Percentiles rank a stretch among this genome's conserved stretches.
Evolutionary conservation across 2,329 filamentous ascomycete species (phyloP).

Genomic region (Fusarium fujikuroi): DNA sequence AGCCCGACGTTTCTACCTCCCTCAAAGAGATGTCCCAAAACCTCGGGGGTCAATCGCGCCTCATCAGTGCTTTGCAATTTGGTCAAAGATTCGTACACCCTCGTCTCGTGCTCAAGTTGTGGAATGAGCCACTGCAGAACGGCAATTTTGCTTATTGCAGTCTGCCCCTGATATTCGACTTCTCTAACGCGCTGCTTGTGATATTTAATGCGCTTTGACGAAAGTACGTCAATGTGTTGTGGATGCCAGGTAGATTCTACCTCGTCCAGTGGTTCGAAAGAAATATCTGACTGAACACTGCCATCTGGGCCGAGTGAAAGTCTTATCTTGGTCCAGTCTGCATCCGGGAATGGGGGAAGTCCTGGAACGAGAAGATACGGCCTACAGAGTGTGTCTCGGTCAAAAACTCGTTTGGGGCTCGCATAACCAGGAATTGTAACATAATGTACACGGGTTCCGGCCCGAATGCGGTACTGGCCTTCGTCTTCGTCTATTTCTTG

Average conservation of each 20-base stretch:
- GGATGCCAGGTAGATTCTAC: background rate
- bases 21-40: background rate
- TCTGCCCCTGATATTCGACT: background rate
- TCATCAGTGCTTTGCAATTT: background rate
- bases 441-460: background rate
- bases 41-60: accelerated
- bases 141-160: background rate
- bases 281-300: background rate
- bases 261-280: background rate
- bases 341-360: background rate
- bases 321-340: background rate
- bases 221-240: background rate
- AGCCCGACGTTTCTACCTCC: accelerated
- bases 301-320: background rate
- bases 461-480: background rate
- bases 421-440: background rate
- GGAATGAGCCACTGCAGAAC: background rate
- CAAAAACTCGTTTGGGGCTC: background rate
- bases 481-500: background rate
- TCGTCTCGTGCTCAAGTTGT: background rate
- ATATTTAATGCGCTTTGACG: background rate
- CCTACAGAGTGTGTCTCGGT: background rate
- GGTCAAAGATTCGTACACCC: background rate
- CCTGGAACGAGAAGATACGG: background rate
- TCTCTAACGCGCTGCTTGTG: background rate